Evolutionary conservation across 176 grass and related monocot species (phyloP), one percentile per base, ranked within the genome.

Genomic region (Carex parvula): DNA sequence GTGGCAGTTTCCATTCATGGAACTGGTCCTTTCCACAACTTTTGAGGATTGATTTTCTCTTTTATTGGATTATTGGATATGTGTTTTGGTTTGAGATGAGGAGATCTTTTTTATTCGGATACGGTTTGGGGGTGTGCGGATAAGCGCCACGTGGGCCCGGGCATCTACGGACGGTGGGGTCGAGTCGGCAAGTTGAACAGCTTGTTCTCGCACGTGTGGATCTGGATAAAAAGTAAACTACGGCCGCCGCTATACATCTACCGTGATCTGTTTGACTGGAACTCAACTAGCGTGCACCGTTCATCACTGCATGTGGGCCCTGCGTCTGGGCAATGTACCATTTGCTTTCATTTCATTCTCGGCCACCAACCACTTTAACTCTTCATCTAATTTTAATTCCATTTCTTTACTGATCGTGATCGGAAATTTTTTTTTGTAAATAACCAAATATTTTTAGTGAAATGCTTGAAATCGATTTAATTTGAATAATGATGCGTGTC

Each of bases 101-200:
- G 58, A 82, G 80, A 67, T 82, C 32, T 83, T 83, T 78, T 55
- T 78, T 55, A 65, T 83, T 83, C n/a, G 60, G 81, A 54, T 69
- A 83, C 33, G 80, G 21, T 33, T 33, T 30, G 60, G 63, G n/a
- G 80, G 61, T 66, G 61, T 67, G 35, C 22, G 81, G 81, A 83
- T 83, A 83, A 83, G 60, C 14, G 60, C 81, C 81, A 53, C 81
- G 20, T 83, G 60, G 81, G 79, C 20, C 79, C 79, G 11, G 60
- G 32, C n/a, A 81, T 48, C 33, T 46, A 22, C 64, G 55, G 57
- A 48, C 33, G 18, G 60, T 64, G 62, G 60, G 80, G 37, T 60
- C 35, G n/a, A 24, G 79, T 44, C 14, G 53, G 50, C 76, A n/a
- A 8, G 20, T 63, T 39, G 57, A 63, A 39, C 57, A 15, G 79